These are phyloP conservation scores for Monosporascus sp. DNA, from an alignment of 2,329 filamentous ascomycete species.

Conservation along the genomic window DNA sequence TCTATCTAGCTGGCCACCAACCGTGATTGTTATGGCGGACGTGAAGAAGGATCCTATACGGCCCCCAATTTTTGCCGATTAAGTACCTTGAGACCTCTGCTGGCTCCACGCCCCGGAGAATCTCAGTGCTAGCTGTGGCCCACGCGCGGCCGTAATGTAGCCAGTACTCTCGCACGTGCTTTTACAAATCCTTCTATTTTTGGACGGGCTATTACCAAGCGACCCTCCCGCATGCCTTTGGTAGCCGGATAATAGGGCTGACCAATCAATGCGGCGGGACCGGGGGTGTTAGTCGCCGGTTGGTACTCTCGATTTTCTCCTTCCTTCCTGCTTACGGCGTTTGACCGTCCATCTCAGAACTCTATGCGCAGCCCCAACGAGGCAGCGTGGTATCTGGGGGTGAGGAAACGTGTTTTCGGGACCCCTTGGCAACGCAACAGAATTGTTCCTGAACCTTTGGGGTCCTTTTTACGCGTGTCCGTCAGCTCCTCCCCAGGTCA, in stretches of 20 bases:
- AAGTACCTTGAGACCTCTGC: too few species aligned
- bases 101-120: background rate
- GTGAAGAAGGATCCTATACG: background rate
- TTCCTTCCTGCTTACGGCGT: background rate
- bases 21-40: background rate
- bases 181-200: slow-evolving; percentile 25
- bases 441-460: background rate
- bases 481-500: too few species aligned
- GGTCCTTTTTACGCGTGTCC: background rate
- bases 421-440: background rate
- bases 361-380: background rate
- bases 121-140: background rate
- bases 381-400: background rate
- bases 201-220: slow-evolving; percentile 21
- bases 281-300: background rate
- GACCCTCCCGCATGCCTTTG: slow-evolving; percentile 11
- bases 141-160: background rate
- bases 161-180: slow-evolving; percentile 8
- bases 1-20: background rate
- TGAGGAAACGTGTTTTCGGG: background rate
- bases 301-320: background rate
- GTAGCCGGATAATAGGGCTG: slow-evolving; percentile 17
- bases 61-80: background rate
- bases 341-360: background rate
- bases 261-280: slow-evolving; percentile 10